These are phyloP conservation scores for Capsicum baccatum DNA, from an alignment of 257 asterid species.

Conservation along the genomic window DNA sequence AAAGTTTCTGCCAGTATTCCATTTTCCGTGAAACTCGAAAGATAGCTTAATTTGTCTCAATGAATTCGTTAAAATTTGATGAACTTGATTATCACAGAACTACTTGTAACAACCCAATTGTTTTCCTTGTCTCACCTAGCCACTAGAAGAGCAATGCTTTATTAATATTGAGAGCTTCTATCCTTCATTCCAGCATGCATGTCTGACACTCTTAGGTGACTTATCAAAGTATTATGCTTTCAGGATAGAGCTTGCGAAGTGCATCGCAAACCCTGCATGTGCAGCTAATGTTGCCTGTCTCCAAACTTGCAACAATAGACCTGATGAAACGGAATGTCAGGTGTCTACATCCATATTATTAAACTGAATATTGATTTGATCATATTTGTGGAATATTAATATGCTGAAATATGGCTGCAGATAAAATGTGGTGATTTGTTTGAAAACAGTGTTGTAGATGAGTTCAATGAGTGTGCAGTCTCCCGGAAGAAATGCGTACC, in stretches of 20 bases:
- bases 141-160: background rate
- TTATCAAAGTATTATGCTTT: slow-evolving; percentile 20
- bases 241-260: slow-evolving; percentile 90
- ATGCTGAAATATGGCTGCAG: slow-evolving; percentile 49
- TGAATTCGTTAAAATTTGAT: background rate
- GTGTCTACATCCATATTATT: slow-evolving; percentile 40
- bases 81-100: background rate
- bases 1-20: background rate
- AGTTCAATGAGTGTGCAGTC: slow-evolving; percentile 97
- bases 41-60: background rate
- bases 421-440: slow-evolving; percentile 95
- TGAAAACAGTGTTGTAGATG: slow-evolving; percentile 82
- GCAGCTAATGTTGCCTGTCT: slow-evolving; percentile 97
- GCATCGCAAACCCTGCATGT: slow-evolving; percentile 90
- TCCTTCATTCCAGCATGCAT: background rate
- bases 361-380: background rate
- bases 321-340: slow-evolving; percentile 99
- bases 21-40: background rate
- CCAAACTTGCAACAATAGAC: slow-evolving; percentile 92
- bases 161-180: background rate
- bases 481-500: slow-evolving; percentile 98
- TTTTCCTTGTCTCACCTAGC: background rate
- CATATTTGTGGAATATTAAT: background rate
- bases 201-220: slow-evolving; percentile 1
- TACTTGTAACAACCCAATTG: background rate